These are phyloP conservation scores for Penicillium paxilli DNA, from an alignment of 495 filamentous ascomycete genomes.

Conservation along the genomic window DNA sequence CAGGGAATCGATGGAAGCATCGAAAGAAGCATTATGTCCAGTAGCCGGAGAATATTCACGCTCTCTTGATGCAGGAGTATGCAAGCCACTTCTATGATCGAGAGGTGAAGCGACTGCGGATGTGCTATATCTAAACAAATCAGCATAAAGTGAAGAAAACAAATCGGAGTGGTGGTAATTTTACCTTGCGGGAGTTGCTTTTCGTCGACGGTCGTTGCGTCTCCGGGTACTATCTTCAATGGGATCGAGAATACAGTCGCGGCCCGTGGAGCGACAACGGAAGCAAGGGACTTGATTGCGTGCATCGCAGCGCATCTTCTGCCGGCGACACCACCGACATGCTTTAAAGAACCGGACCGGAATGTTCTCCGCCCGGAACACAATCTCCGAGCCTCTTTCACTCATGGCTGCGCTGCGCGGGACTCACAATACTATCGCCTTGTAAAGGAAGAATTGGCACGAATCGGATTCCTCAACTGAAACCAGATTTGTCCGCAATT, in stretches of 20 bases:
- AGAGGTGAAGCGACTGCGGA: conserved; percentile 26
- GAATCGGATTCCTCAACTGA: neutral
- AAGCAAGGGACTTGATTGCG: conserved; percentile 43
- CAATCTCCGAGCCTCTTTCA: conserved; percentile 34
- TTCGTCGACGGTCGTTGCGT: conserved; percentile 29
- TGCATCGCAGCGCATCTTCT: conserved; percentile 47
- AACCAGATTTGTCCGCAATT: too few relatives aligned
- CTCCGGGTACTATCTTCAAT: conserved; percentile 32
- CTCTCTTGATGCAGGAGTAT: conserved; percentile 32
- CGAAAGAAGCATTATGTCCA: conserved; percentile 22
- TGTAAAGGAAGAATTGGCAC: too few relatives aligned
- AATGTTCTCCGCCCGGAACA: conserved; percentile 35
- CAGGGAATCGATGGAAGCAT: conserved; percentile 30
- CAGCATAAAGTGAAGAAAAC: neutral
- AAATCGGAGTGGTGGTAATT: neutral
- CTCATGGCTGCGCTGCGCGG: conserved; percentile 18
- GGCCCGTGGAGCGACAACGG: conserved; percentile 37
- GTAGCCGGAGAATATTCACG: conserved; percentile 31
- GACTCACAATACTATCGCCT: neutral
- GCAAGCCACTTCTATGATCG: conserved; percentile 24
- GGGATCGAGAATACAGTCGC: conserved; percentile 43
- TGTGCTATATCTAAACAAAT: conserved; percentile 17
- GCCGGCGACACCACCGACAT: conserved; percentile 43
- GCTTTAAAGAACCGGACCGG: conserved; percentile 43
- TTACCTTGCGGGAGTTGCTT: conserved; percentile 29